Conservation (phyloP, 495 filamentous ascomycete species). For the Tuber brumale region DNA sequence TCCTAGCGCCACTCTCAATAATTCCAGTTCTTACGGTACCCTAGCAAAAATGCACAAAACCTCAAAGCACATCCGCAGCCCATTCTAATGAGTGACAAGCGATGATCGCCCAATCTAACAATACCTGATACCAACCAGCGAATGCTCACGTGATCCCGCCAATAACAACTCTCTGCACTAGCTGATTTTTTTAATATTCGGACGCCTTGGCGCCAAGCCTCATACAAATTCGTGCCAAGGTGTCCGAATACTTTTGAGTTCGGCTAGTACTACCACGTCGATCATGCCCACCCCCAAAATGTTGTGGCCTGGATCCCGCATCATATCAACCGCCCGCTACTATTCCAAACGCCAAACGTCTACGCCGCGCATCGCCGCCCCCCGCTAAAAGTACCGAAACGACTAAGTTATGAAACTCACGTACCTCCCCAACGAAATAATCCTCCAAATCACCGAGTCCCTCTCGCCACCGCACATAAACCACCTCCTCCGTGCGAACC, state of each 20-base stretch:
- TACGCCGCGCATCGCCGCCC: neutral
- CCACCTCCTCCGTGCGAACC: neutral
- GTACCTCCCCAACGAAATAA: neutral
- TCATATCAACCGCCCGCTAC: neutral
- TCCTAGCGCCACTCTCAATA: no score
- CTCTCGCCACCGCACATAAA: neutral
- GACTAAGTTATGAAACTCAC: neutral
- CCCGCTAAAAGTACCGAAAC: slow-evolving; percentile 1
- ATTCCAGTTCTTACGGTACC: no score
- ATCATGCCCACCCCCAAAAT: neutral
- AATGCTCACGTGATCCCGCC: neutral
- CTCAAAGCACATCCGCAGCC: neutral
- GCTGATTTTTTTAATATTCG: no score
- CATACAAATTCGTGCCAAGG: no score
- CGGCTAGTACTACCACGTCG: no score
- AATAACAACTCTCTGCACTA: neutral
- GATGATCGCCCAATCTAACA: neutral
- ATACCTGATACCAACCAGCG: neutral
- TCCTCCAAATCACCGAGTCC: slow-evolving; percentile 1
- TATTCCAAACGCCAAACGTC: neutral
- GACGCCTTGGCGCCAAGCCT: no score
- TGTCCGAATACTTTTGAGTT: no score
- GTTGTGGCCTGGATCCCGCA: neutral
- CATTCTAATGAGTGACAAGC: neutral
- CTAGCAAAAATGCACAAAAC: neutral